Percentiles rank a stretch among this genome's conserved stretches.
phyloP scores from a whole-genome alignment of 768 basidiomycete species.

The Sporobolomyces phaffii region DNA sequence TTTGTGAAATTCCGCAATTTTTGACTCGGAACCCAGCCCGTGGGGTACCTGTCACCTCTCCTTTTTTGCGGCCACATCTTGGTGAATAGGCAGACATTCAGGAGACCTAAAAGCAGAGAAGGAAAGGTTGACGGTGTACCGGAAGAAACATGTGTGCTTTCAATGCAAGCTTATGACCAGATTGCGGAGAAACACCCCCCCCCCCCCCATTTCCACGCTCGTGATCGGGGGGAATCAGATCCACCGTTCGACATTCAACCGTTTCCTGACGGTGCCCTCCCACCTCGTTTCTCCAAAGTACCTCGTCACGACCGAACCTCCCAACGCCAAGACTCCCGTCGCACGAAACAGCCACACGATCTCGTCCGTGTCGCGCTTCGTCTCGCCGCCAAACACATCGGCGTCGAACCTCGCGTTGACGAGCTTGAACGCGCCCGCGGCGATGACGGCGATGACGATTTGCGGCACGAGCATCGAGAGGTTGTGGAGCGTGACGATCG shows the following conservation, averaged over 20 bases:
- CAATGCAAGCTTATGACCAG: no score
- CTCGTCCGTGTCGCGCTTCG: slow-evolving; percentile 6
- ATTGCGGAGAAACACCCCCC: no score
- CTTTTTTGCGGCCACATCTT: no score
- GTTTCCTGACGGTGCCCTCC: slow-evolving; percentile 6
- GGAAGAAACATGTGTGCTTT: no score
- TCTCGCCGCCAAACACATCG: background rate
- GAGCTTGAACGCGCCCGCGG: slow-evolving; percentile 5
- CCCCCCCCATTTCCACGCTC: no score
- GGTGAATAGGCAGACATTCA: no score
- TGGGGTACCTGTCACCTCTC: no score
- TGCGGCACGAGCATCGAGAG: slow-evolving; percentile 9
- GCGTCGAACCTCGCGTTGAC: background rate
- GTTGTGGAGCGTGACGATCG: slow-evolving; percentile 15
- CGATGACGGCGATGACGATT: background rate
- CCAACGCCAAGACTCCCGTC: background rate
- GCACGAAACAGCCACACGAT: slow-evolving; percentile 8
- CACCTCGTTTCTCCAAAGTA: slow-evolving; percentile 17
- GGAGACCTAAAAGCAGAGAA: no score
- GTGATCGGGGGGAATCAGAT: no score
- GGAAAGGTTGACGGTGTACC: no score
- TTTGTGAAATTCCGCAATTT: no score
- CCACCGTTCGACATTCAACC: slow-evolving; percentile 5
- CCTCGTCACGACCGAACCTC: background rate
- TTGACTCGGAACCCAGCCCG: no score